phyloP scores from a whole-genome alignment of 2,329 filamentous ascomycete genomes.

The Trichoderma sp. region DNA sequence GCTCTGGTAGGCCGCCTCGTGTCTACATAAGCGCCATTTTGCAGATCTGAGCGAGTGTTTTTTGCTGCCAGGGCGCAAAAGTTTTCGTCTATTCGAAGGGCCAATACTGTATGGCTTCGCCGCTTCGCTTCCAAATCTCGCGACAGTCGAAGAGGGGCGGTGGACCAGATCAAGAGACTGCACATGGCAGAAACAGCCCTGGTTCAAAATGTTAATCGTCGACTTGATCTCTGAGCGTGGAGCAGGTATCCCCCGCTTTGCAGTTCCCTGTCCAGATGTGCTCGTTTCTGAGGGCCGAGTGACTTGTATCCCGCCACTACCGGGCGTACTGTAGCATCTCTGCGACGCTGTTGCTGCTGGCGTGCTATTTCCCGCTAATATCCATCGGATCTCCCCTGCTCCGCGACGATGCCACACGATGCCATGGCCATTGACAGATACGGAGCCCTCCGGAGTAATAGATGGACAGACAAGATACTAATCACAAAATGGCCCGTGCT shows the following conservation, averaged over 20 bases:
- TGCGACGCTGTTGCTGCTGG: neutral
- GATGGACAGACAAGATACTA: neutral
- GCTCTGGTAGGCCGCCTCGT: neutral
- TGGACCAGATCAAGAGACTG: neutral
- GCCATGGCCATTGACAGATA: neutral
- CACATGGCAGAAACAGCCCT: neutral
- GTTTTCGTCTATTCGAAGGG: neutral
- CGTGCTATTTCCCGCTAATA: neutral
- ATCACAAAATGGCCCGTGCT: neutral
- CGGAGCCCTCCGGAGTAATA: neutral
- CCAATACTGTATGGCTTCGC: neutral
- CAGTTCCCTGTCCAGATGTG: neutral
- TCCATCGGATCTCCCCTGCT: neutral
- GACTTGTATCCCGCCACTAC: constrained; percentile 21
- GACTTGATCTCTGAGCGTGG: neutral
- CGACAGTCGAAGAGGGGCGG: constrained; percentile 1
- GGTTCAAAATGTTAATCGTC: neutral
- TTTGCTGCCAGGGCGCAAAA: neutral
- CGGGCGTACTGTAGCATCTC: constrained; percentile 22
- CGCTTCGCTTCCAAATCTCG: neutral
- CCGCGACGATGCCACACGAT: neutral
- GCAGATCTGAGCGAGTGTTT: neutral
- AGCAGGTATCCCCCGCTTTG: constrained; percentile 11
- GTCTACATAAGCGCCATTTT: neutral
- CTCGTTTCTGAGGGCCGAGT: neutral